Evolutionary conservation across 148 eudicot species (phyloP), one percentile per base, ranked within the genome.

Genomic region (Diospyros kaki): DNA sequence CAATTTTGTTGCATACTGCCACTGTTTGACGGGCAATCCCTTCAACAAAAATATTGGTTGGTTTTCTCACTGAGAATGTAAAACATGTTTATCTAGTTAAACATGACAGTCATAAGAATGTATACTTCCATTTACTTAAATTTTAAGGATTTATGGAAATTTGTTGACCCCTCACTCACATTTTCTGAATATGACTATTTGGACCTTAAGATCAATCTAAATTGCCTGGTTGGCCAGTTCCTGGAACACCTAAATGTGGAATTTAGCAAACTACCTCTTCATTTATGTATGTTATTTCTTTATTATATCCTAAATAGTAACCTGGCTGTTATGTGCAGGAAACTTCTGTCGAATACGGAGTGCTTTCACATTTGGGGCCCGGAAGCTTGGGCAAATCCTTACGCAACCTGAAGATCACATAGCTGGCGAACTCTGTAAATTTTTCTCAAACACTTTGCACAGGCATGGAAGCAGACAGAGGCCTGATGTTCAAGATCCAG

Each of bases 291-390:
- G 1, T 53, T 11, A 40, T 69, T 65, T 12, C 28, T 53, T 69
- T n/a, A 38, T 39, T 12, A 17, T 41, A 40, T 28, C n/a, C 65
- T 38, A 14, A 17, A 69, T 11, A n/a, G 55, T 55, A 9, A 73
- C 48, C 52, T 38, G 50, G 50, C 45, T 63, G 46, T 67, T 68
- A 61, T 78, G 48, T 58, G 56, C 73, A 96, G 99, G 98, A 40
- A 96, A 88, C 74, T 96, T 89, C 76, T 88, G 78, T 68, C 87
- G 99, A 52, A 93, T 96, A 81, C 83, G 89, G 76, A 93, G 97
- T 75, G 99, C 99, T 75, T 89, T 96, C 74, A 69, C 88, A 1
- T 96, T 79, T 72, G 99, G 99, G 56, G 98, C 98, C 69, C 82
- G 87, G 58, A 93, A 93, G 69, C 97, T 96, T n/a, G 87, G 87